A percentile compares a stretch with the other conserved stretches of the same genome.
Conservation (phyloP, 1,139 yeast genomes). For the Tardiomyces depauwii region DNA sequence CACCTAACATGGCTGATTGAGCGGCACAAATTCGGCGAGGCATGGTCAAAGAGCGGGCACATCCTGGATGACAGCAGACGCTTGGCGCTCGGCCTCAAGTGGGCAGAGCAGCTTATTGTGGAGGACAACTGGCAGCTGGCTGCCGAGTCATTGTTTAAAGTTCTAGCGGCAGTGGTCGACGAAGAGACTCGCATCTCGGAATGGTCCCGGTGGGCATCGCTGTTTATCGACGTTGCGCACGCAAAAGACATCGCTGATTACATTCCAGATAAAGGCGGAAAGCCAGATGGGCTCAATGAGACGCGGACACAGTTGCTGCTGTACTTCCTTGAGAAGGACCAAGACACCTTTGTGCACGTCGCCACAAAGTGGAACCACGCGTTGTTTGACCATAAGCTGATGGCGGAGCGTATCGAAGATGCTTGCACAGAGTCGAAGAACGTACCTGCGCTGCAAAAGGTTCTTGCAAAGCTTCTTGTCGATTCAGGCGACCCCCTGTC, state of each 20-base stretch:
- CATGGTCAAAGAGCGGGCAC: constrained; percentile 58
- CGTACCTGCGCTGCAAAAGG: constrained; percentile 31
- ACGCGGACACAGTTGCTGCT: constrained; percentile 30
- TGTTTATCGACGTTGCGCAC: constrained; percentile 42
- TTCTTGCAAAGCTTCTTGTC: constrained; percentile 47
- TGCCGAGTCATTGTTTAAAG: constrained; percentile 35
- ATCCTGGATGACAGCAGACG: constrained; percentile 38
- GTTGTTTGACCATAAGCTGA: constrained; percentile 33
- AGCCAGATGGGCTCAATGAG: constrained; percentile 30
- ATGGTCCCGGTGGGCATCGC: constrained; percentile 60
- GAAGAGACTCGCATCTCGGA: constrained; percentile 14
- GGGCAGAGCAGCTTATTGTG: constrained; percentile 46
- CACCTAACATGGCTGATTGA: constrained; percentile 62
- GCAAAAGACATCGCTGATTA: constrained; percentile 37
- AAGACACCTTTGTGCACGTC: constrained; percentile 30
- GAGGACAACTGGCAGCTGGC: constrained; percentile 48
- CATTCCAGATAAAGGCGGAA: constrained; percentile 36
- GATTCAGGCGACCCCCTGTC: constrained; percentile 45
- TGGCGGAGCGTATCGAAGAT: too few relatives aligned
- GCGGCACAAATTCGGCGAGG: constrained; percentile 44
- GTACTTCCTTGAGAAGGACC: constrained; percentile 35
- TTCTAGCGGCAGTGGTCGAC: constrained; percentile 27
- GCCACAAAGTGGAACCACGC: constrained; percentile 49
- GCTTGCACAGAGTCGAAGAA: constrained; percentile 32
- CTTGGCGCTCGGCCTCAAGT: constrained; percentile 48